Percentiles rank a stretch among this genome's conserved stretches.
These are phyloP conservation scores for Boletus subparvulus DNA, from an alignment of 768 basidiomycete genomes.

Conservation along the genomic window DNA sequence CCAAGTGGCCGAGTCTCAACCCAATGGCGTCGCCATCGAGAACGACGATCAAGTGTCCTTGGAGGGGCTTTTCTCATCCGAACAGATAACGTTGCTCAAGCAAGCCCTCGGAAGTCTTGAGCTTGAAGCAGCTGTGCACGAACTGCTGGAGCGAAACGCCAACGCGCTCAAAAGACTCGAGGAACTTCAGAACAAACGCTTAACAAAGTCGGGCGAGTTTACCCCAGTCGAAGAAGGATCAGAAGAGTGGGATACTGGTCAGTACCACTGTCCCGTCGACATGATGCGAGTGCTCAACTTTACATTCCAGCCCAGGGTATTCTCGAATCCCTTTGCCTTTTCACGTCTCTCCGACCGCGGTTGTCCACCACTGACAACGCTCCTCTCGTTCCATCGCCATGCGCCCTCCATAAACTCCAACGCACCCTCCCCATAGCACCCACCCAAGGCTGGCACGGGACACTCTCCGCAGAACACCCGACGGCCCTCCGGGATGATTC, in stretches of 20 bases:
- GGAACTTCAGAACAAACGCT: constrained; percentile 59
- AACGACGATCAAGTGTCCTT: constrained; percentile 42
- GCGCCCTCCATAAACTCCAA: constrained; percentile 69
- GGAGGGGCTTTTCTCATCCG: constrained; percentile 54
- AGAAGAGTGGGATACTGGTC: constrained; percentile 84
- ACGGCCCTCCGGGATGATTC: constrained; percentile 73
- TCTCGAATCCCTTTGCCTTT: constrained; percentile 61
- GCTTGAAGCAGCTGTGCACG: constrained; percentile 67
- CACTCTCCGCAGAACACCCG: constrained; percentile 53
- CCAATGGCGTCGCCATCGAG: constrained; percentile 12
- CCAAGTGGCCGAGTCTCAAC: neutral
- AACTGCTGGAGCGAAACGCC: constrained; percentile 64
- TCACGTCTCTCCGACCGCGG: constrained; percentile 73
- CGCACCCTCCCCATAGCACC: constrained; percentile 62
- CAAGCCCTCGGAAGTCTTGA: constrained; percentile 58
- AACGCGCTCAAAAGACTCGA: constrained; percentile 63
- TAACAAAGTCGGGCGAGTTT: constrained; percentile 47
- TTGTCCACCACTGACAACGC: constrained; percentile 39
- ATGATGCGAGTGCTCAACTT: constrained; percentile 11
- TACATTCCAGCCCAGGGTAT: constrained; percentile 65
- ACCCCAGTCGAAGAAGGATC: constrained; percentile 60
- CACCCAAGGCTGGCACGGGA: constrained; percentile 72
- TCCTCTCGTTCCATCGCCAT: constrained; percentile 60
- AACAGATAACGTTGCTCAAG: constrained; percentile 58
- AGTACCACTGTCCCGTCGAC: constrained; percentile 25